Evolutionary conservation across 768 basidiomycete species (phyloP).

Genomic region (Phlebiopsis gigantea): DNA sequence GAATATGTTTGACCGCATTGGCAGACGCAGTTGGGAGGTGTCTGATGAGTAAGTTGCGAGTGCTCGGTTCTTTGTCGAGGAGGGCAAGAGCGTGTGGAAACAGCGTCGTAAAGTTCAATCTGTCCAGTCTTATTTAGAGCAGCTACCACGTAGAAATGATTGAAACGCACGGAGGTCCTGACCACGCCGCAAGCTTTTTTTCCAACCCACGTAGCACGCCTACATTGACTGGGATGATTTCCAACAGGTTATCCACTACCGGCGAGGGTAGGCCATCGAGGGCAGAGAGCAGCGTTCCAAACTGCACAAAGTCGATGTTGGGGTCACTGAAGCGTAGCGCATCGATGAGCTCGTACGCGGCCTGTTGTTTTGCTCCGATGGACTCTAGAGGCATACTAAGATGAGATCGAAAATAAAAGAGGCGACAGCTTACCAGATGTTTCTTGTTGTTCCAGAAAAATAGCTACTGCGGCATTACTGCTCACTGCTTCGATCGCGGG

Average conservation of each 20-base stretch:
- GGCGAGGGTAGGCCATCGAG: constrained; percentile 38
- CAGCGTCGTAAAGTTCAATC: background rate
- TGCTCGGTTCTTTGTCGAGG: background rate
- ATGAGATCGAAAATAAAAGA: no score
- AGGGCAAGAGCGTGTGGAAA: background rate
- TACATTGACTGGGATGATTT: constrained; percentile 38
- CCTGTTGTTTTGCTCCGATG: constrained; percentile 26
- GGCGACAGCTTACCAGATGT: background rate
- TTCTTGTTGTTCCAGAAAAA: background rate
- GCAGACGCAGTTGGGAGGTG: background rate
- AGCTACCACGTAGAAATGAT: background rate
- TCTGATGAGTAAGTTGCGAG: background rate
- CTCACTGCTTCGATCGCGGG: background rate
- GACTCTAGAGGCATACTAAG: constrained; percentile 35
- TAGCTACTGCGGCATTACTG: background rate
- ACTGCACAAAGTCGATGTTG: constrained; percentile 30
- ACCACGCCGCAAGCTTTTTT: constrained; percentile 13
- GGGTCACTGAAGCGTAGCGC: constrained; percentile 48
- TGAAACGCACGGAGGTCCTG: background rate
- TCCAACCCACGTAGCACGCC: constrained; percentile 37
- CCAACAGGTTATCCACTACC: constrained; percentile 37
- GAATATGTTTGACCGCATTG: constrained; percentile 29
- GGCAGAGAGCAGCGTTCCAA: constrained; percentile 35
- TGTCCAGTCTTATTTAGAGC: background rate
- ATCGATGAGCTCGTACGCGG: constrained; percentile 58